Evolutionary conservation across 1,284 basidiomycete genomes (phyloP).

Genomic region (Mixia osmundae): DNA sequence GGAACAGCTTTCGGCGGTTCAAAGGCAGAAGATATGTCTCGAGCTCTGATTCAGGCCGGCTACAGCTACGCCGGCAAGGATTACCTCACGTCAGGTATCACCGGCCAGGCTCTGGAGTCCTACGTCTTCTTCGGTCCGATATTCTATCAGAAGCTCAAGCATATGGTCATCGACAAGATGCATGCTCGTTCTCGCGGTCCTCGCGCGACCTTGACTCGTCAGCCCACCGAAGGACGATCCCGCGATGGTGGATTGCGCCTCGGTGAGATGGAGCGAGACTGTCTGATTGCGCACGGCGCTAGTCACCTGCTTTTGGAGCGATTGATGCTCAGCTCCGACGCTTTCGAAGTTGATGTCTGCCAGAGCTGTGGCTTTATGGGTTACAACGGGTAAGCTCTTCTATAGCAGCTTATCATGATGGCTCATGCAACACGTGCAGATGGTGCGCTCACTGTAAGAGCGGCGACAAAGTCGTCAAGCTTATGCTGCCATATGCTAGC

Average conservation of each 20-base stretch:
- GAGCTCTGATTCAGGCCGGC: constrained; percentile 78
- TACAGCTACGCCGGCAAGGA: constrained; percentile 97
- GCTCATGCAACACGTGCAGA: neutral
- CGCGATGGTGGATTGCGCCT: constrained; percentile 90
- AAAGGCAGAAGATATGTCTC: constrained; percentile 94
- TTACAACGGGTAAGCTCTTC: constrained; percentile 66
- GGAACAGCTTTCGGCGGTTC: constrained; percentile 65
- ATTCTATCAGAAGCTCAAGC: constrained; percentile 23
- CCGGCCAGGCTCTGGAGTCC: constrained; percentile 81
- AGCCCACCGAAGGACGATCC: constrained; percentile 94
- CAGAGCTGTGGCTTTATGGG: constrained; percentile 86
- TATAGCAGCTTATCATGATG: constrained; percentile 16
- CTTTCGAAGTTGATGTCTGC: constrained; percentile 92
- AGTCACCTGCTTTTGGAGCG: constrained; percentile 88
- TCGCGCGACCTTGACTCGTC: constrained; percentile 82
- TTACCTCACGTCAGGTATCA: constrained; percentile 92
- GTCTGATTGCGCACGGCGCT: constrained; percentile 40
- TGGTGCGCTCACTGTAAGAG: constrained; percentile 47
- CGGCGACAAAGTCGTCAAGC: constrained; percentile 78
- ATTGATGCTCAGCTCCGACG: constrained; percentile 70
- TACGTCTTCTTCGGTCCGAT: constrained; percentile 31
- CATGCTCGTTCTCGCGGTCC: constrained; percentile 92
- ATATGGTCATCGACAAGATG: constrained; percentile 47
- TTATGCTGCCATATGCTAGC: constrained; percentile 96
- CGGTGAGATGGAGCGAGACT: constrained; percentile 99